Evolutionary conservation across 2,329 filamentous ascomycete species (phyloP).

Genomic region (Verticillium klebahnii): DNA sequence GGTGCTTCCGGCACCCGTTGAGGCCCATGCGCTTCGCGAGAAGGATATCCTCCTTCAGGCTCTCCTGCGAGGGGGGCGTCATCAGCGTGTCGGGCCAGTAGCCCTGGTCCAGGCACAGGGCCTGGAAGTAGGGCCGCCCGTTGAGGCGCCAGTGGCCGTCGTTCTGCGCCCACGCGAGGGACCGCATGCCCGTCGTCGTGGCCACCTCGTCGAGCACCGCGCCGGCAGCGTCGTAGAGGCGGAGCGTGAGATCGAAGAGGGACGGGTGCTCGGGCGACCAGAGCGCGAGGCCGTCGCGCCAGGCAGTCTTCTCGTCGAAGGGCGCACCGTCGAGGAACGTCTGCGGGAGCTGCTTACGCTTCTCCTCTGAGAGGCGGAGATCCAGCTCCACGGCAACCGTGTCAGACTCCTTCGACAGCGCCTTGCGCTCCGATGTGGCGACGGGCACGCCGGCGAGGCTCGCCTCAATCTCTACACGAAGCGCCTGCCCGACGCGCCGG

Average conservation of each 20-base stretch:
- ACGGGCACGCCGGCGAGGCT: conserved; percentile 44
- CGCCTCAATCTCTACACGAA: conserved; percentile 48
- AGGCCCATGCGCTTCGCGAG: conserved; percentile 57
- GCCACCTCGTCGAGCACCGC: conserved; percentile 49
- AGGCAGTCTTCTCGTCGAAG: conserved; percentile 31
- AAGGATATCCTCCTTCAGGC: conserved; percentile 47
- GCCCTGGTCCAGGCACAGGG: conserved; percentile 56
- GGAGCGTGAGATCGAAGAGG: conserved; percentile 51
- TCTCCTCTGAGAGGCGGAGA: conserved; percentile 40
- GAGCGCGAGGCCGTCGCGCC: conserved; percentile 54
- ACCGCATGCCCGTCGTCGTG: conserved; percentile 58
- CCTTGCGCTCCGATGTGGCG: conserved; percentile 33
- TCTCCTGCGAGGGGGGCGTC: conserved; percentile 47
- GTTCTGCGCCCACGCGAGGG: conserved; percentile 52
- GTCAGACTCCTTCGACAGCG: conserved; percentile 44
- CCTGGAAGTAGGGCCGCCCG: conserved; percentile 54
- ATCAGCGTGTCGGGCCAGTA: conserved; percentile 60
- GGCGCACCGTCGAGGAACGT: conserved; percentile 26
- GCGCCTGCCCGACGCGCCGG: conserved; percentile 38
- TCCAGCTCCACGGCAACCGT: conserved; percentile 40
- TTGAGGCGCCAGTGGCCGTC: conserved; percentile 58
- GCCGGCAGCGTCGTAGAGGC: conserved; percentile 38
- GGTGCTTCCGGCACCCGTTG: conserved; percentile 61
- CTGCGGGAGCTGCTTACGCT: conserved; percentile 32
- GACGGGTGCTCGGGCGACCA: conserved; percentile 57